phyloP scores from a whole-genome alignment of 495 filamentous ascomycete species.

The Hypoxylon perforatum region DNA sequence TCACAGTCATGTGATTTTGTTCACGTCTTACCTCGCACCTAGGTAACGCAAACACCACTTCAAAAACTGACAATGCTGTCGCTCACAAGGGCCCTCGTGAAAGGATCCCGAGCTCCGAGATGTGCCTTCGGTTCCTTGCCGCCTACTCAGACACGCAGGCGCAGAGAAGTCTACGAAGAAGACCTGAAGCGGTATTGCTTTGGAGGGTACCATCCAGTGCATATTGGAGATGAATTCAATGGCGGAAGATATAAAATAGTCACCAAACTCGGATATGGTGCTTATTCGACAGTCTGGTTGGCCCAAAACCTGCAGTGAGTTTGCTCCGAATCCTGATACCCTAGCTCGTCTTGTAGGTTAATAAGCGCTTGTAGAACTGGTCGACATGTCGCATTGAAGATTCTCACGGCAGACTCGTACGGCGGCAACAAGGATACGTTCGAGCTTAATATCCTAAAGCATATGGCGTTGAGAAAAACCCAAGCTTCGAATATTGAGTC shows the following conservation, averaged over 20 bases:
- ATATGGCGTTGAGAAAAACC: conserved; percentile 1
- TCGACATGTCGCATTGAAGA: conserved; percentile 55
- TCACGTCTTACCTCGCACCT: neutral
- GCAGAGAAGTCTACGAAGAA: neutral
- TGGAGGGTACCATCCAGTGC: conserved; percentile 60
- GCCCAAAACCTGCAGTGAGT: conserved; percentile 49
- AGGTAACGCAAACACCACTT: neutral
- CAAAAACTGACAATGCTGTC: neutral
- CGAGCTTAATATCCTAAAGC: conserved; percentile 36
- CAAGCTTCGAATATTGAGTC: neutral
- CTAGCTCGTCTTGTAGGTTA: conserved; percentile 3
- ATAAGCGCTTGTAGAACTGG: conserved; percentile 28
- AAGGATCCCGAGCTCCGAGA: neutral
- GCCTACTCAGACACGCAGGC: neutral
- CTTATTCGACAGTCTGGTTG: conserved; percentile 63
- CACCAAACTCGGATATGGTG: conserved; percentile 62
- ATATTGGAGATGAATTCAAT: conserved; percentile 51
- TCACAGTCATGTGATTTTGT: neutral
- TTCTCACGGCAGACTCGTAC: conserved; percentile 42
- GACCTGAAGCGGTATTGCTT: neutral
- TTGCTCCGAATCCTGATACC: neutral
- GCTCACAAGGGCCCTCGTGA: neutral
- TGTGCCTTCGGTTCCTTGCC: neutral
- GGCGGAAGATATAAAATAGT: conserved; percentile 57
- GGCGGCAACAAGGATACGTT: conserved; percentile 37